Conservation (phyloP, 768 basidiomycete genomes). For the Favolaschia claudopus region DNA sequence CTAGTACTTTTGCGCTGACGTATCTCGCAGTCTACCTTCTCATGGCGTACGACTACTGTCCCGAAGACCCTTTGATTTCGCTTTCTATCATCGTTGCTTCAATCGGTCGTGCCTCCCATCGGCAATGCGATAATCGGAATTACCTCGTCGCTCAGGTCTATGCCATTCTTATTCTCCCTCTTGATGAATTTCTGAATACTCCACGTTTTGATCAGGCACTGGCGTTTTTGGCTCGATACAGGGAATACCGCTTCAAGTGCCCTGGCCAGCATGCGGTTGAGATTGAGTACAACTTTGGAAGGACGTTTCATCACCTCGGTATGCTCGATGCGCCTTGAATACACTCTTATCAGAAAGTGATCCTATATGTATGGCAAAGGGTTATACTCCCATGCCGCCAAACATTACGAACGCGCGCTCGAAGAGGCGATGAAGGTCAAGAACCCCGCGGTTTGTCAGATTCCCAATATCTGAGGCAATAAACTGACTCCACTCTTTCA, state of each 20-base stretch:
- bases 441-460: slow-evolving; percentile 32
- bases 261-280: slow-evolving; percentile 61
- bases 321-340: slow-evolving; percentile 31
- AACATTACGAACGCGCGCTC: slow-evolving; percentile 84
- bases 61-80: slow-evolving; percentile 86
- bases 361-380: slow-evolving; percentile 52
- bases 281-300: slow-evolving; percentile 92
- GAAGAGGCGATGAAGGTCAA: slow-evolving; percentile 52
- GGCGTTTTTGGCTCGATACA: slow-evolving; percentile 86
- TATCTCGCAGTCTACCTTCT: slow-evolving; percentile 77
- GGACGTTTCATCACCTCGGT: slow-evolving; percentile 95
- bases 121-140: slow-evolving; percentile 94
- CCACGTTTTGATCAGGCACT: slow-evolving; percentile 45
- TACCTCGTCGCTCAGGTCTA: slow-evolving; percentile 79
- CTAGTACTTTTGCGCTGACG: background rate
- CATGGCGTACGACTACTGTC: slow-evolving; percentile 86
- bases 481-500: slow-evolving; percentile 29
- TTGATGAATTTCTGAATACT: background rate
- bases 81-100: slow-evolving; percentile 85
- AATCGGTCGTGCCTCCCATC: slow-evolving; percentile 89
- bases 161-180: background rate
- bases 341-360: background rate
- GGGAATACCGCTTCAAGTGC: slow-evolving; percentile 68
- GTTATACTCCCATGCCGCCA: slow-evolving; percentile 79
- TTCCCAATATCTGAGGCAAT: background rate